Percentiles rank a stretch among this genome's conserved stretches.
Conservation (phyloP, 1,139 yeast genomes). For the Arxiozyma bovina region DNA sequence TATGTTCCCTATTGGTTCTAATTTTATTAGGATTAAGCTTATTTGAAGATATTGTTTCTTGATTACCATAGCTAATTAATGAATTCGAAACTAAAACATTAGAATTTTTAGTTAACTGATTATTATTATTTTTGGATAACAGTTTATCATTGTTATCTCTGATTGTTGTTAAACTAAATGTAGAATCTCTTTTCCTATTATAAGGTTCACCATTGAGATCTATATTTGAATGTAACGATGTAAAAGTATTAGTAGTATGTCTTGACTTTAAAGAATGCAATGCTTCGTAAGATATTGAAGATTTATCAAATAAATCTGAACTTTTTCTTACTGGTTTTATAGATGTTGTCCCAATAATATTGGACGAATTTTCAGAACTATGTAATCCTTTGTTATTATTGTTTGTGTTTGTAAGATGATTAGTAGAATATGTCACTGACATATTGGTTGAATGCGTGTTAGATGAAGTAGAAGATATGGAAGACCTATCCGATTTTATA, state of each 20-base stretch:
- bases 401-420: background rate
- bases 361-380: background rate
- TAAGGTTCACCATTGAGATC: background rate
- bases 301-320: conserved; percentile 6
- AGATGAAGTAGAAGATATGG: background rate
- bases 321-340: conserved; percentile 1
- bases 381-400: background rate
- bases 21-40: background rate
- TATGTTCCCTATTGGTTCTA: background rate
- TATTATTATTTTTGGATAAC: background rate
- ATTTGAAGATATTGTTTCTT: background rate
- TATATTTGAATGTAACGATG: background rate
- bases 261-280: background rate
- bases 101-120: conserved; percentile 10
- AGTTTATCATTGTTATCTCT: background rate
- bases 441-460: background rate
- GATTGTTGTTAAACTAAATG: conserved; percentile 4
- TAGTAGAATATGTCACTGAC: background rate
- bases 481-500: conserved; percentile 4
- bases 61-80: conserved; percentile 1
- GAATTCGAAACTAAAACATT: conserved; percentile 6
- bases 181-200: conserved; percentile 4
- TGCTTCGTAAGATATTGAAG: conserved; percentile 1
- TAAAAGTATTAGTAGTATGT: background rate
- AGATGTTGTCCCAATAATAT: background rate